These are phyloP conservation scores for Fomitopsis serialis DNA, from an alignment of 768 basidiomycete genomes.

Conservation along the genomic window DNA sequence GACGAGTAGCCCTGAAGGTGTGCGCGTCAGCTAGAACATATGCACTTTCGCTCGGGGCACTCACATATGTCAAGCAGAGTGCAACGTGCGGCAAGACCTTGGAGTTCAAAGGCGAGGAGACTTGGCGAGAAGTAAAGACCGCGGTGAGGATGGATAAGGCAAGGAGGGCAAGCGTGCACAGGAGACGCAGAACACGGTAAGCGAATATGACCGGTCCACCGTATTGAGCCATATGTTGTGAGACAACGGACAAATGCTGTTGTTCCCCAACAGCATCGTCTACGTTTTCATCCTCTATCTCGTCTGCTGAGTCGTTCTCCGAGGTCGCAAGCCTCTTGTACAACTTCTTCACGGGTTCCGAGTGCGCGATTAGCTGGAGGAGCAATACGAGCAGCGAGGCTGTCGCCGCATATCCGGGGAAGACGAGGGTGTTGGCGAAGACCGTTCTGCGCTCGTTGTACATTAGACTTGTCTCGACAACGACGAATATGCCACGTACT, in stretches of 20 bases:
- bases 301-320: neutral
- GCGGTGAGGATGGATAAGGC: conserved; percentile 43
- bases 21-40: neutral
- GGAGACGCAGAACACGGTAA: conserved; percentile 40
- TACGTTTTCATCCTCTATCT: conserved; percentile 1
- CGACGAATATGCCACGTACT: neutral
- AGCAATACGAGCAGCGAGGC: conserved; percentile 7
- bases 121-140: conserved; percentile 19
- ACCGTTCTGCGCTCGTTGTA: neutral
- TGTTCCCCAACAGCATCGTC: neutral
- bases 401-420: conserved; percentile 7
- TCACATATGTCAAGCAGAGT: conserved; percentile 12
- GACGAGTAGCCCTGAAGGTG: conserved; percentile 17
- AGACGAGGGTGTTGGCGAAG: conserved; percentile 8
- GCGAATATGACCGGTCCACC: conserved; percentile 44
- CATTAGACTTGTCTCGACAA: neutral
- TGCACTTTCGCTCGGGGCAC: conserved; percentile 2
- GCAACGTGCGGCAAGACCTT: conserved; percentile 8
- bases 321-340: conserved; percentile 4
- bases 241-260: conserved; percentile 2
- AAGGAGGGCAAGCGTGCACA: conserved; percentile 41
- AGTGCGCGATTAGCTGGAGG: conserved; percentile 9
- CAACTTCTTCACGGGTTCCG: conserved; percentile 3
- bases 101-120: neutral
- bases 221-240: conserved; percentile 33